Percentiles rank a stretch among this genome's conserved stretches.
Evolutionary conservation across 495 filamentous ascomycete genomes (phyloP).

Genomic region (Massariosphaeria phaeospora): DNA sequence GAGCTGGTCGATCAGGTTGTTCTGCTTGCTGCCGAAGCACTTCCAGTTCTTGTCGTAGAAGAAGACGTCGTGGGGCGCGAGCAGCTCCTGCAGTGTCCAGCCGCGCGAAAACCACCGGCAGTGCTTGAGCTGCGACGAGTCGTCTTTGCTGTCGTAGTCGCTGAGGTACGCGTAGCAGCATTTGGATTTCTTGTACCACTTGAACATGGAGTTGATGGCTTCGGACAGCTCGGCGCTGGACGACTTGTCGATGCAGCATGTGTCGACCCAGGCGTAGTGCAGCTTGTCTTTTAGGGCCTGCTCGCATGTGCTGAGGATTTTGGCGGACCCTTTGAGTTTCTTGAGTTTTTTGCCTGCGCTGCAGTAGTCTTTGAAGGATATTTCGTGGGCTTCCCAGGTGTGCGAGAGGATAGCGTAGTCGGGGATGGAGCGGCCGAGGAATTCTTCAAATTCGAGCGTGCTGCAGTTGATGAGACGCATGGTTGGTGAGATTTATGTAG

Average conservation of each 20-base stretch:
- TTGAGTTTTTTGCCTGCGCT: background rate
- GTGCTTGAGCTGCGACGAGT: background rate
- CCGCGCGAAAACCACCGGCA: slow-evolving; percentile 19
- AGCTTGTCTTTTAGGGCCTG: slow-evolving; percentile 18
- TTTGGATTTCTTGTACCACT: slow-evolving; percentile 8
- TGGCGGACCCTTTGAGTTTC: slow-evolving; percentile 5
- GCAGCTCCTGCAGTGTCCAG: slow-evolving; percentile 29
- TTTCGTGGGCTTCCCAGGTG: slow-evolving; percentile 21
- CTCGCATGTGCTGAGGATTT: slow-evolving; percentile 15
- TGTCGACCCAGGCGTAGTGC: slow-evolving; percentile 44
- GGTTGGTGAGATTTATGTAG: too few species aligned
- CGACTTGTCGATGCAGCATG: slow-evolving; percentile 43
- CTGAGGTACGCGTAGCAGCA: slow-evolving; percentile 16
- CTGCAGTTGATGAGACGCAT: slow-evolving; percentile 1
- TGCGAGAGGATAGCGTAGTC: slow-evolving; percentile 23
- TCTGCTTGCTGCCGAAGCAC: background rate
- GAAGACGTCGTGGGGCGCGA: background rate
- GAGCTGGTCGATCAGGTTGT: background rate
- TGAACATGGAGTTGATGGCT: slow-evolving; percentile 44
- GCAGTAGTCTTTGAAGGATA: slow-evolving; percentile 12
- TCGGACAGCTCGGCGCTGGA: slow-evolving; percentile 41
- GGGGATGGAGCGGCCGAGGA: background rate
- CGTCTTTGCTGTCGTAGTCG: background rate
- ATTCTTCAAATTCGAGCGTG: background rate
- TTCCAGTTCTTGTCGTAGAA: slow-evolving; percentile 12